Conservation (phyloP, 1,284 basidiomycete genomes). For the Moniliophthora roreri region DNA sequence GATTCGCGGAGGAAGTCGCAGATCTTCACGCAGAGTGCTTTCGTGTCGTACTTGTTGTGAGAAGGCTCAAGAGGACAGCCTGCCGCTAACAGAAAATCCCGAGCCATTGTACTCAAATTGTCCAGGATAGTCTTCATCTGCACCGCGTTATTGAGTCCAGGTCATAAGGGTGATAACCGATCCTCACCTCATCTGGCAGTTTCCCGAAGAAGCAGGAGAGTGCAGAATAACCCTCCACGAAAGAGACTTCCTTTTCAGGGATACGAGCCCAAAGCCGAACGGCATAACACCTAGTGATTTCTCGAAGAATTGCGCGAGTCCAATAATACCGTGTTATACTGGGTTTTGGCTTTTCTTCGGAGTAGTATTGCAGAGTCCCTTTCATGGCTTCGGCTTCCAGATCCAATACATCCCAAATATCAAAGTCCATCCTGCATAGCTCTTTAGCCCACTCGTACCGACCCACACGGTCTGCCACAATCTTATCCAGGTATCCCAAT, state of each 20-base stretch:
- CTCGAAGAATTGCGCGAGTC: background rate
- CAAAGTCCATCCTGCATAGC: constrained; percentile 41
- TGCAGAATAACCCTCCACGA: constrained; percentile 49
- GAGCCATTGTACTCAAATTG: constrained; percentile 40
- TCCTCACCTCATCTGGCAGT: constrained; percentile 41
- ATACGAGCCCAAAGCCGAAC: constrained; percentile 41
- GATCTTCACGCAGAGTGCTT: constrained; percentile 37
- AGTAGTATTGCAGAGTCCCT: background rate
- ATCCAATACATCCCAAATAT: constrained; percentile 54
- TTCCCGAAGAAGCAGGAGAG: constrained; percentile 58
- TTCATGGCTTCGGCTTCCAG: constrained; percentile 28
- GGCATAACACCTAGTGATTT: constrained; percentile 26
- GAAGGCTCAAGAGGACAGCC: constrained; percentile 21
- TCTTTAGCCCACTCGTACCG: constrained; percentile 36
- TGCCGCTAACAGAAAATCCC: constrained; percentile 30
- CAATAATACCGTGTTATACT: constrained; percentile 1
- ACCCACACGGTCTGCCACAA: constrained; percentile 32
- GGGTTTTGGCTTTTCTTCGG: background rate
- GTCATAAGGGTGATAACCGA: background rate
- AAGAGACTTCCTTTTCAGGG: constrained; percentile 26
- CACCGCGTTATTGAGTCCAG: background rate
- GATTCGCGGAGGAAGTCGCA: constrained; percentile 45
- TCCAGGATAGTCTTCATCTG: constrained; percentile 40
- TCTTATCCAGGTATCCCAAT: constrained; percentile 37
- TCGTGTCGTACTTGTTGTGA: constrained; percentile 28